phyloP scores from a whole-genome alignment of 2,329 filamentous ascomycete genomes.

The Lachnellula arida region DNA sequence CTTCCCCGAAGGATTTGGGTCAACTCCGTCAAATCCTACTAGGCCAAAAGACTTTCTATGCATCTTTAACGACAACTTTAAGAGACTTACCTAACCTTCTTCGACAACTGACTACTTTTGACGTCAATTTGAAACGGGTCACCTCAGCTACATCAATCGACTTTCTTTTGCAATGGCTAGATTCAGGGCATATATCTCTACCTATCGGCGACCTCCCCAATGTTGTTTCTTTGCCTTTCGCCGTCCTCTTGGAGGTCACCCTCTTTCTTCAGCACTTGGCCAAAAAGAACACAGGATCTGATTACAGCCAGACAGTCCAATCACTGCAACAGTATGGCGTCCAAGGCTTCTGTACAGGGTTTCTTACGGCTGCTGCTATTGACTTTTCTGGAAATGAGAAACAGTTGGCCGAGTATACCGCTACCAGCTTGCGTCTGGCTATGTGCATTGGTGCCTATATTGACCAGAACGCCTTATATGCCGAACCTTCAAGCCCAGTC shows the following conservation, averaged over 20 bases:
- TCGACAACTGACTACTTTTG: not conserved
- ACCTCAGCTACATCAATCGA: not conserved
- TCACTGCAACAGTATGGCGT: not conserved
- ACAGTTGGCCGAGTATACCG: constrained; percentile 7
- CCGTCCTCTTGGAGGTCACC: not conserved
- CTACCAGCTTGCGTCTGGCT: constrained; percentile 12
- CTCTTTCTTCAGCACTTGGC: not conserved
- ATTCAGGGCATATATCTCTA: not conserved
- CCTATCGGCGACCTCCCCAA: not conserved
- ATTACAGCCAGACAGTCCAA: not conserved
- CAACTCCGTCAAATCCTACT: not conserved
- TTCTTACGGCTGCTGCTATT: constrained; percentile 16
- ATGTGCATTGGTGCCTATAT: constrained; percentile 19
- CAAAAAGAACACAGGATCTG: not conserved
- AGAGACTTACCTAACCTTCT: not conserved
- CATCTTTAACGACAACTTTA: not conserved
- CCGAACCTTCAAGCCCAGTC: not conserved
- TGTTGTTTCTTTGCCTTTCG: not conserved
- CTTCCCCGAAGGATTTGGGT: not conserved
- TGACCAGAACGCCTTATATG: constrained; percentile 12
- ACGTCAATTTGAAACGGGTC: not conserved
- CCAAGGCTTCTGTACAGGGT: constrained; percentile 21
- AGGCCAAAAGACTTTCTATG: not conserved
- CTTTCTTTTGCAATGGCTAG: not conserved
- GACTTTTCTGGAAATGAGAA: constrained; percentile 8